Conservation (phyloP, 2,329 filamentous ascomycete species). For the Pseudogymnoascus verrucosus region DNA sequence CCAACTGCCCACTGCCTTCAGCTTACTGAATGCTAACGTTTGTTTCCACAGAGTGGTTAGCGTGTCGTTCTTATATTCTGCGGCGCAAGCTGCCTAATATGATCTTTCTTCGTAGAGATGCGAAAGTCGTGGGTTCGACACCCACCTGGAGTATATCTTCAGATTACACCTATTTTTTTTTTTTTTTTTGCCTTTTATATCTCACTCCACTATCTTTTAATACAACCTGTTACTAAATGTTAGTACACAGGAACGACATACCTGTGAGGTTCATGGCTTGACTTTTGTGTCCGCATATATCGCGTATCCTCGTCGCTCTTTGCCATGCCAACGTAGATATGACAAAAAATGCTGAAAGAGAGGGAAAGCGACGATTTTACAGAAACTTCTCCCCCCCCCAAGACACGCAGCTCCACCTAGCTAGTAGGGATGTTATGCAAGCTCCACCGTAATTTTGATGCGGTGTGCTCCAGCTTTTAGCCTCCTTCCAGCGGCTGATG, state of each 20-base stretch:
- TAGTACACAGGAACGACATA: not conserved
- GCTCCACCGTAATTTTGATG: not conserved
- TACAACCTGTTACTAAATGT: not conserved
- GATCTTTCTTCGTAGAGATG: constrained; percentile 26
- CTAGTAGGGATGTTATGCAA: not conserved
- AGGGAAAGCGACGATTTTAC: not conserved
- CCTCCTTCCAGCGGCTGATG: not conserved
- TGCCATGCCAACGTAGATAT: not conserved
- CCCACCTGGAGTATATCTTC: constrained; percentile 27
- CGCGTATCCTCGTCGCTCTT: not conserved
- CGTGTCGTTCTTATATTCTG: constrained; percentile 32
- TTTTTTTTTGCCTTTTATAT: not conserved
- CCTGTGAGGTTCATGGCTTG: not conserved
- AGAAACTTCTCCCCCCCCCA: not conserved
- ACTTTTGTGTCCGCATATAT: not conserved
- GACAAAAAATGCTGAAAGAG: not conserved
- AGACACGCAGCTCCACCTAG: not conserved
- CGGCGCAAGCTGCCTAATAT: constrained; percentile 20
- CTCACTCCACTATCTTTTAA: not conserved
- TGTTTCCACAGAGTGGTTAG: constrained; percentile 29
- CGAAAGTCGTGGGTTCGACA: constrained; percentile 33
- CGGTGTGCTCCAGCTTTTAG: not conserved
- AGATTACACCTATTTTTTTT: constrained; percentile 10
- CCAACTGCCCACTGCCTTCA: constrained; percentile 8
- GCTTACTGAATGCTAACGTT: constrained; percentile 7